A percentile compares a stretch with the other conserved stretches of the same genome.
Evolutionary conservation across 352 stramenopile species (phyloP).

Genomic region (Globisporangium cederbergense): DNA sequence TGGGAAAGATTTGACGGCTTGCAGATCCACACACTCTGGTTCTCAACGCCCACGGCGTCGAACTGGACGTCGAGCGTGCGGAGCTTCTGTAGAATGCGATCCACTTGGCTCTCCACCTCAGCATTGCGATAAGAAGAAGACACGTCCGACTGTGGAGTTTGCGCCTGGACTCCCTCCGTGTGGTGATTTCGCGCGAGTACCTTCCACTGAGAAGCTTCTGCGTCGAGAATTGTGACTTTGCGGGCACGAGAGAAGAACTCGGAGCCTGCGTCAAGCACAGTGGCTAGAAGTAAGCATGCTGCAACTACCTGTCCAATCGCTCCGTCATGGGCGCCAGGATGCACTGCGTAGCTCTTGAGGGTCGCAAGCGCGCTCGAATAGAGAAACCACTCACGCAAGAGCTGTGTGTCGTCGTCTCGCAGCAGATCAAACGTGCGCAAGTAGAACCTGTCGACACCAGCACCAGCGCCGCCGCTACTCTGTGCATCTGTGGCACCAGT

Average conservation of each 20-base stretch:
- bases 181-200: not conserved
- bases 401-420: conserved; percentile 6
- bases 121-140: too few species aligned
- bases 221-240: not conserved
- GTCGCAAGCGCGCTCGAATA: conserved; percentile 46
- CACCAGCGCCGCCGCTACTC: not conserved
- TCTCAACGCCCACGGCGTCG: conserved; percentile 20
- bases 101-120: conserved; percentile 4
- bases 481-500: not conserved
- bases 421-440: conserved; percentile 45
- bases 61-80: conserved; percentile 41
- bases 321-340: not conserved
- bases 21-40: conserved; percentile 71
- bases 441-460: conserved; percentile 43
- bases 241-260: conserved; percentile 13
- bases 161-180: not conserved
- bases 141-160: too few species aligned
- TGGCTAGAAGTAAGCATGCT: conserved; percentile 5
- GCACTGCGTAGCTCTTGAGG: conserved; percentile 25
- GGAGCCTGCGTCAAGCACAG: not conserved
- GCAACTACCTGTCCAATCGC: not conserved
- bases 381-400: conserved; percentile 37
- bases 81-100: conserved; percentile 23
- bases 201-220: conserved; percentile 4
- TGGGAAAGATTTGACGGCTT: conserved; percentile 77